These are phyloP conservation scores for Ogataea paraovalis DNA, from an alignment of 805 yeast genomes.

Conservation along the genomic window DNA sequence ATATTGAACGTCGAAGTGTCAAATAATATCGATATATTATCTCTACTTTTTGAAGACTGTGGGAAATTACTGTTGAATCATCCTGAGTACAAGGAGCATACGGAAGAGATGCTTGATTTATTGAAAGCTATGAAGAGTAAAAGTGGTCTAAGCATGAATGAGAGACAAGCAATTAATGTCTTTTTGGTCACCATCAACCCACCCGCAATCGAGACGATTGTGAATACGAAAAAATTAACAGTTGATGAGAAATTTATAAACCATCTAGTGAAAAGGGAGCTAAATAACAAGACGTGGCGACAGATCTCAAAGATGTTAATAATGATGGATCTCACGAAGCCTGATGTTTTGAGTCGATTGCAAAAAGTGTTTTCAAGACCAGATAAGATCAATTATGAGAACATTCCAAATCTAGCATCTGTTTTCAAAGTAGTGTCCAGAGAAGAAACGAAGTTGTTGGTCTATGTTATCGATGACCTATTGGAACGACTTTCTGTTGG, in stretches of 20 bases:
- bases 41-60: conserved; percentile 67
- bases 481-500: conserved; percentile 64
- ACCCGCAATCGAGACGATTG: conserved; percentile 39
- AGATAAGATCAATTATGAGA: conserved; percentile 56
- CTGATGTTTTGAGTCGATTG: conserved; percentile 29
- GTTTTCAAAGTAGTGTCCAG: conserved; percentile 37
- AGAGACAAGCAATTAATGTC: conserved; percentile 55
- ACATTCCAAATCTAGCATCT: conserved; percentile 46
- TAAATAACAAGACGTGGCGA: conserved; percentile 35
- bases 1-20: conserved; percentile 47
- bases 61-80: conserved; percentile 61
- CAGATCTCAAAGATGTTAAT: conserved; percentile 36
- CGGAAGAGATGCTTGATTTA: conserved; percentile 59
- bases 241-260: conserved; percentile 48
- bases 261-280: conserved; percentile 48
- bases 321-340: conserved; percentile 45
- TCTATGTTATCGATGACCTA: conserved; percentile 53
- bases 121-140: conserved; percentile 48
- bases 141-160: conserved; percentile 46
- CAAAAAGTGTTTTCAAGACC: conserved; percentile 51
- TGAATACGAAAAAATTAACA: conserved; percentile 26
- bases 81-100: conserved; percentile 53
- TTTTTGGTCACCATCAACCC: conserved; percentile 54
- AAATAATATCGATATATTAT: conserved; percentile 63
- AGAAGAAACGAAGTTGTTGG: conserved; percentile 37